These are phyloP conservation scores for Periconia sp. DNA, from an alignment of 2,329 filamentous ascomycete species.

Conservation along the genomic window DNA sequence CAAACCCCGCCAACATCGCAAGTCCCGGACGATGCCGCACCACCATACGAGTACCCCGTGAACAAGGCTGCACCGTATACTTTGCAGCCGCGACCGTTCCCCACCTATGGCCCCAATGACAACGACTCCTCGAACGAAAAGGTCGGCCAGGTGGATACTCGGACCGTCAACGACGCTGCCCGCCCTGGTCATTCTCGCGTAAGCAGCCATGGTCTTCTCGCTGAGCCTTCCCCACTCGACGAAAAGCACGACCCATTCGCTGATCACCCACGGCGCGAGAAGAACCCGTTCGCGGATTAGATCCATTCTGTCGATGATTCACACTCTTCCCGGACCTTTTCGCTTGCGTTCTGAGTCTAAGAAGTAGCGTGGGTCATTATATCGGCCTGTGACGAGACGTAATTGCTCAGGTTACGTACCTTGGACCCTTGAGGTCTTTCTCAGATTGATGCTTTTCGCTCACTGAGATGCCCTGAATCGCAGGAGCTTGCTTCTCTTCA, in stretches of 20 bases:
- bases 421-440: constrained; percentile 46
- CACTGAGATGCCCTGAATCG: constrained; percentile 45
- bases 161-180: constrained; percentile 49
- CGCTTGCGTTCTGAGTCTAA: constrained; percentile 51
- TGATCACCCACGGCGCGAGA: constrained; percentile 26
- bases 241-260: constrained; percentile 44
- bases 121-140: constrained; percentile 46
- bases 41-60: constrained; percentile 51
- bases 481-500: constrained; percentile 45
- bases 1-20: constrained; percentile 23
- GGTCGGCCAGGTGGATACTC: constrained; percentile 51
- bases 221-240: constrained; percentile 49
- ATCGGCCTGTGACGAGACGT: constrained; percentile 47
- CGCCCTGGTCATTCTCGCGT: constrained; percentile 52
- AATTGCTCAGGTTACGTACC: constrained; percentile 52
- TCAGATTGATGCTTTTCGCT: constrained; percentile 42
- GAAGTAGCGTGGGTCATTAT: constrained; percentile 20
- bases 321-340: constrained; percentile 54
- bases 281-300: constrained; percentile 50
- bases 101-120: constrained; percentile 46
- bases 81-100: constrained; percentile 51
- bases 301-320: constrained; percentile 45
- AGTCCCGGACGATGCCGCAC: constrained; percentile 35
- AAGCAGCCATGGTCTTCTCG: constrained; percentile 54
- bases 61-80: constrained; percentile 57